phyloP scores from a whole-genome alignment of 208 protist species.

The Herpetomonas muscarum region DNA sequence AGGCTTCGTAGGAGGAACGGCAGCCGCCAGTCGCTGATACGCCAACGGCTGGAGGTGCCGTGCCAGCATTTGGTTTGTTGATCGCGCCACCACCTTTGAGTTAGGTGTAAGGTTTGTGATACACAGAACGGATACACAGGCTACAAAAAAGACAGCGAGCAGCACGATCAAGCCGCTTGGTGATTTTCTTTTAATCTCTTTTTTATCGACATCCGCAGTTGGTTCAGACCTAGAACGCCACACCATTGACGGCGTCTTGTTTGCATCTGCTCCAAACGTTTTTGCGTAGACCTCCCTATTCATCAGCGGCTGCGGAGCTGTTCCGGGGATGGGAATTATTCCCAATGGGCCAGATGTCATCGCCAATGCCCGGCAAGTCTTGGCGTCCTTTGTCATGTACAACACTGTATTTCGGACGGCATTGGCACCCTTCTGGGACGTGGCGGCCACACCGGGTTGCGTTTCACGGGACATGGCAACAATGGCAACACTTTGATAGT shows the following conservation, averaged over 20 bases:
- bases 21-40: conserved; percentile 6
- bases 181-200: neutral
- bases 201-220: neutral
- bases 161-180: neutral
- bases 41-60: too few relatives aligned
- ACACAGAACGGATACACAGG: too few relatives aligned
- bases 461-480: too few relatives aligned
- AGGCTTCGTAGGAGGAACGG: conserved; percentile 18
- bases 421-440: too few relatives aligned
- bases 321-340: neutral
- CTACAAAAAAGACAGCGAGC: too few relatives aligned
- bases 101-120: too few relatives aligned
- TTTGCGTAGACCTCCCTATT: neutral
- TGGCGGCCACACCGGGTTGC: too few relatives aligned
- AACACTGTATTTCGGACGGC: neutral
- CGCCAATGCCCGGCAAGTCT: neutral
- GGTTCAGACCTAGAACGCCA: neutral
- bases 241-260: neutral
- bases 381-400: neutral
- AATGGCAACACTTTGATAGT: too few relatives aligned
- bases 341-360: neutral
- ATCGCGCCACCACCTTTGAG: too few relatives aligned
- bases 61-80: too few relatives aligned
- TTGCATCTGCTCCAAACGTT: neutral
- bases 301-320: neutral